Conservation (phyloP, 2,329 filamentous ascomycete genomes). For the Thermothelomyces thermophilus region DNA sequence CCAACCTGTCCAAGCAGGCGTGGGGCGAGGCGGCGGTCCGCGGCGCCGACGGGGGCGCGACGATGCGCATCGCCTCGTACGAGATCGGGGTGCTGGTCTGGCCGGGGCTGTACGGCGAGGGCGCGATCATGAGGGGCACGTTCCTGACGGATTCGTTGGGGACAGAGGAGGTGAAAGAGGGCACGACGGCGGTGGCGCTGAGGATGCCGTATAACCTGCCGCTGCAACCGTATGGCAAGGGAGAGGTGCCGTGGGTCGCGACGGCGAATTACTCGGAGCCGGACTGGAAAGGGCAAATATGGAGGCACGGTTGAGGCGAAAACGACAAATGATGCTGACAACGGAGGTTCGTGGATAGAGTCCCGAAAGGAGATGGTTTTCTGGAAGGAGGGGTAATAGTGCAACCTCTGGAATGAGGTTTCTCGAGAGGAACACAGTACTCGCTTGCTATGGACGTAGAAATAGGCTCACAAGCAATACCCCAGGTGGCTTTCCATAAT, state of each 20-base stretch:
- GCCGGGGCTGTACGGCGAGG: conserved; percentile 53
- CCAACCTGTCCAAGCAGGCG: conserved; percentile 84
- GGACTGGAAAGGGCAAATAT: conserved; percentile 51
- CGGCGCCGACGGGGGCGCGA: conserved; percentile 41
- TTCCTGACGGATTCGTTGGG: conserved; percentile 51
- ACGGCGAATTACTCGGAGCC: conserved; percentile 51
- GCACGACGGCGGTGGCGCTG: conserved; percentile 52
- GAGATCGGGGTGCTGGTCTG: conserved; percentile 80
- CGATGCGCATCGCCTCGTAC: conserved; percentile 67
- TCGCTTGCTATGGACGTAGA: conserved; percentile 7
- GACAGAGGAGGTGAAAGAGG: conserved; percentile 12
- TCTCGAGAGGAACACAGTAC: not conserved
- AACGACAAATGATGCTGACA: not conserved
- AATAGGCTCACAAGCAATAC: not conserved
- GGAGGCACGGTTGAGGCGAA: conserved; percentile 25
- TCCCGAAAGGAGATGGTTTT: not conserved
- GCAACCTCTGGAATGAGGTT: too few species aligned
- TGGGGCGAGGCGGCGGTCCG: conserved; percentile 63
- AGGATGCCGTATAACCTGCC: conserved; percentile 81
- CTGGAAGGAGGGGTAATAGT: too few species aligned
- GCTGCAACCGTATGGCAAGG: conserved; percentile 54
- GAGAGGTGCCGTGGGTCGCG: conserved; percentile 73
- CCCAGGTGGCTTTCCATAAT: not conserved
- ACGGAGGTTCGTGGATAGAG: not conserved
- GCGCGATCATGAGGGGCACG: conserved; percentile 57